phyloP scores from a whole-genome alignment of 2,329 filamentous ascomycete genomes.

The Colletotrichum neosansevieriae region DNA sequence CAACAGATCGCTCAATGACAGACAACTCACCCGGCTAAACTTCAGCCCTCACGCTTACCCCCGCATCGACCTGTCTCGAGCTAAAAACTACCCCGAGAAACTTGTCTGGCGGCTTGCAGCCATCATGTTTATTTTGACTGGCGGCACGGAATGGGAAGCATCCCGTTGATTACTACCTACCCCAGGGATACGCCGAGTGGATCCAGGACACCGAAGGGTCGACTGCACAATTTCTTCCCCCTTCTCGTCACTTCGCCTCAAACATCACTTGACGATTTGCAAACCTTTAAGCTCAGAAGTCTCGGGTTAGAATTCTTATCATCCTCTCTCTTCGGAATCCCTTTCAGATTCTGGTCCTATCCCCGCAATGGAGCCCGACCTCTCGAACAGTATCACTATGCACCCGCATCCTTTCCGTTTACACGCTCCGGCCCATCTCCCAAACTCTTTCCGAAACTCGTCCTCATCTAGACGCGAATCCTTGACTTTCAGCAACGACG shows the following conservation, averaged over 20 bases:
- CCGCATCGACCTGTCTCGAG: background rate
- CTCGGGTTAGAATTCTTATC: background rate
- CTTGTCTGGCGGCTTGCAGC: background rate
- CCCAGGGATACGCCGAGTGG: too few species aligned
- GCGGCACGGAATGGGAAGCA: background rate
- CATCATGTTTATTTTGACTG: background rate
- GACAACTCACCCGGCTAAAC: background rate
- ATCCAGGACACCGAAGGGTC: background rate
- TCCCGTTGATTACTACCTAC: too few species aligned
- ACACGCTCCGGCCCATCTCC: slow-evolving; percentile 47
- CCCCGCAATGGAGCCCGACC: slow-evolving; percentile 8
- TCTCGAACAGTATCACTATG: slow-evolving; percentile 51
- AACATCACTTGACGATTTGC: too few species aligned
- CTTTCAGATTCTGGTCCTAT: background rate
- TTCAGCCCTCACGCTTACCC: background rate
- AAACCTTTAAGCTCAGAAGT: too few species aligned
- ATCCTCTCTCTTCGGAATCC: background rate
- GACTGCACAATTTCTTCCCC: background rate
- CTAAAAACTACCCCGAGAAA: background rate
- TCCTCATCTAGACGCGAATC: slow-evolving; percentile 10
- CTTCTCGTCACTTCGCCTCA: background rate
- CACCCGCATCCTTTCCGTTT: slow-evolving; percentile 60
- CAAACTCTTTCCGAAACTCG: slow-evolving; percentile 40
- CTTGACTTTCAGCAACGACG: slow-evolving; percentile 42
- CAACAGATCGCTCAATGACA: background rate